A percentile compares a stretch with the other conserved stretches of the same genome.
phyloP scores from a whole-genome alignment of 768 basidiomycete species.

The Hericium alpestre region DNA sequence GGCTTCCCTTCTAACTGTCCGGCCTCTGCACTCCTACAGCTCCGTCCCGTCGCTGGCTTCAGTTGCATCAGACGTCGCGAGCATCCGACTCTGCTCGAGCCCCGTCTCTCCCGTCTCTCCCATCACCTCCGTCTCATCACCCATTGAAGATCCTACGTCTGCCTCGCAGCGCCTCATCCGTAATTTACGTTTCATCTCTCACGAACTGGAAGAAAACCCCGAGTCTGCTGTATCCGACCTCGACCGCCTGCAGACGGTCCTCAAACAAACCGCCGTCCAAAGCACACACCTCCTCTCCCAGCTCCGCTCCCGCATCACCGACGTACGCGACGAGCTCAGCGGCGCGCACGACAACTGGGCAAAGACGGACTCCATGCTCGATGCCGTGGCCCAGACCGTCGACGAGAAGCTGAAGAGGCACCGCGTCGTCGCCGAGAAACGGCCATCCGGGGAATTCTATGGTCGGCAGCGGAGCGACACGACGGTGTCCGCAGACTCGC shows the following conservation, averaged over 20 bases:
- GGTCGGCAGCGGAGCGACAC: slow-evolving; percentile 27
- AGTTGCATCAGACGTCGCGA: slow-evolving; percentile 6
- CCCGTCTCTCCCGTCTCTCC: slow-evolving; percentile 1
- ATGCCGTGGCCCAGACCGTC: slow-evolving; percentile 32
- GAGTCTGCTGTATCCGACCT: slow-evolving; percentile 28
- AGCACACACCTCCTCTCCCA: slow-evolving; percentile 36
- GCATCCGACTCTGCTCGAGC: background rate
- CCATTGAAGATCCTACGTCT: slow-evolving; percentile 27
- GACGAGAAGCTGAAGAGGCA: slow-evolving; percentile 31
- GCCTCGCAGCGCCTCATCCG: slow-evolving; percentile 37
- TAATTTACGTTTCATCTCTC: slow-evolving; percentile 42
- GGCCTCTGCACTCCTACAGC: slow-evolving; percentile 33
- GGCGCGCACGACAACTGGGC: slow-evolving; percentile 35
- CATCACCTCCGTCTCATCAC: slow-evolving; percentile 13
- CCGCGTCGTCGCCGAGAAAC: slow-evolving; percentile 17
- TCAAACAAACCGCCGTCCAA: slow-evolving; percentile 39
- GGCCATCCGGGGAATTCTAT: slow-evolving; percentile 4
- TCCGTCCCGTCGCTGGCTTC: slow-evolving; percentile 44
- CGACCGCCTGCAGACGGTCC: slow-evolving; percentile 31
- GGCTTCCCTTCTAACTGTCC: slow-evolving; percentile 40
- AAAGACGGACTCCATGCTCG: slow-evolving; percentile 33
- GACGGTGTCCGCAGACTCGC: slow-evolving; percentile 61
- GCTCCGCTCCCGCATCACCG: slow-evolving; percentile 44
- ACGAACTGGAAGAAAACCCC: slow-evolving; percentile 16
- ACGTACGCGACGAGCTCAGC: slow-evolving; percentile 38